Conservation (phyloP, 2,329 filamentous ascomycete species). For the Rhynchosporium secalis region DNA sequence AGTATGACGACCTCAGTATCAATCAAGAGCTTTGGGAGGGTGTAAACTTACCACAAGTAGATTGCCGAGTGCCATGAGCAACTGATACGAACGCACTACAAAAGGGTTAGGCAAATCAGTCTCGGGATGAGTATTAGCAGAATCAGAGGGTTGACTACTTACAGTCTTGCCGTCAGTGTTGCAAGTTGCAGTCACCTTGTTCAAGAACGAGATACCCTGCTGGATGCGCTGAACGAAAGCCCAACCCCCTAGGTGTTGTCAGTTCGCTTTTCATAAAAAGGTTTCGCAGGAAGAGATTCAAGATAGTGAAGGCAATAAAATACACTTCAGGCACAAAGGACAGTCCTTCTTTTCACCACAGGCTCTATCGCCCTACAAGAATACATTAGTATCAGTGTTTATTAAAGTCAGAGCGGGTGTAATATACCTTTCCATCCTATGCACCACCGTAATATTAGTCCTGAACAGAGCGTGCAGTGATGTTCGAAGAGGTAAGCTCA, state of each 20-base stretch:
- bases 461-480: background rate
- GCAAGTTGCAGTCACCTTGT: conserved; percentile 4
- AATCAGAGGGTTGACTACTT: background rate
- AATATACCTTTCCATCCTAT: conserved; percentile 1
- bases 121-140: background rate
- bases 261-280: background rate
- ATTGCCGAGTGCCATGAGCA: conserved; percentile 6
- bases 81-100: conserved; percentile 6
- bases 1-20: background rate
- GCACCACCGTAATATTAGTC: background rate
- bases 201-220: conserved; percentile 2
- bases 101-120: background rate
- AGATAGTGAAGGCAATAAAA: background rate
- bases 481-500: background rate
- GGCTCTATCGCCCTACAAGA: background rate
- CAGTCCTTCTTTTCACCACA: background rate
- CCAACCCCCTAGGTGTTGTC: background rate
- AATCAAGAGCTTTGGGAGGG: no score
- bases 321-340: background rate
- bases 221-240: background rate
- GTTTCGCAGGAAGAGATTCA: background rate
- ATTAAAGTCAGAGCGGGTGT: background rate
- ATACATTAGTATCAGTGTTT: background rate
- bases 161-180: background rate
- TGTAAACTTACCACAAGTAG: background rate